Evolutionary conservation across 345 rosid genomes (phyloP).

Genomic region (Mercurialis annua): DNA sequence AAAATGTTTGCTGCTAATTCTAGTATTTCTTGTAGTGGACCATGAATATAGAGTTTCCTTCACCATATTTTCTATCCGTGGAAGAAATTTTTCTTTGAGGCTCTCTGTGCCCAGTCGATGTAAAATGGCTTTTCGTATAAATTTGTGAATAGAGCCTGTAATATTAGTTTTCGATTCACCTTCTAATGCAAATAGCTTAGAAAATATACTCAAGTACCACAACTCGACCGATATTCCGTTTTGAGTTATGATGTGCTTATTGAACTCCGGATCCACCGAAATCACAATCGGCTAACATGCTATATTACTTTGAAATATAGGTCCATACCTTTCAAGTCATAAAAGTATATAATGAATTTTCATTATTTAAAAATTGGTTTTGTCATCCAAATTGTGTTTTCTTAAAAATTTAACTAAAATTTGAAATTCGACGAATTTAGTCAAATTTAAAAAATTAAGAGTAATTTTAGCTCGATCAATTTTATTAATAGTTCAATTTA

Average conservation of each 20-base stretch:
- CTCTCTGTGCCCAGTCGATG: conserved; percentile 24
- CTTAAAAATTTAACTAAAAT: too few relatives aligned
- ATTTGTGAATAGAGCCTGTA: conserved; percentile 20
- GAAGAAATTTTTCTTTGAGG: conserved; percentile 23
- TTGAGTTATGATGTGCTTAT: conserved; percentile 23
- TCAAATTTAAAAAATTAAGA: too few relatives aligned
- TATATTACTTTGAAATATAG: conserved; percentile 29
- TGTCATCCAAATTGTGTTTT: too few relatives aligned
- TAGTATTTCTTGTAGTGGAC: too few relatives aligned
- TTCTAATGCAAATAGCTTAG: conserved; percentile 7
- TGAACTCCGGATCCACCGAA: conserved; percentile 31
- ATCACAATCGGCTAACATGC: conserved; percentile 25
- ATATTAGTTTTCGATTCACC: not conserved
- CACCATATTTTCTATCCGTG: conserved; percentile 14
- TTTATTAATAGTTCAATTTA: too few relatives aligned
- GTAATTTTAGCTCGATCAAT: too few relatives aligned
- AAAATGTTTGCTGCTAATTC: too few relatives aligned
- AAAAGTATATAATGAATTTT: too few relatives aligned
- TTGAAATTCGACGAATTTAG: too few relatives aligned
- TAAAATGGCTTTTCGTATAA: conserved; percentile 7
- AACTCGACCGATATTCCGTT: conserved; percentile 25
- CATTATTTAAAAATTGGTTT: too few relatives aligned
- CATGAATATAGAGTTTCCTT: conserved; percentile 8
- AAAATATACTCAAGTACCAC: conserved; percentile 24
- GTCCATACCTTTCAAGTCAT: conserved; percentile 35